Evolutionary conservation across 352 stramenopile species (phyloP).

Genomic region (Pythium myriotylum): DNA sequence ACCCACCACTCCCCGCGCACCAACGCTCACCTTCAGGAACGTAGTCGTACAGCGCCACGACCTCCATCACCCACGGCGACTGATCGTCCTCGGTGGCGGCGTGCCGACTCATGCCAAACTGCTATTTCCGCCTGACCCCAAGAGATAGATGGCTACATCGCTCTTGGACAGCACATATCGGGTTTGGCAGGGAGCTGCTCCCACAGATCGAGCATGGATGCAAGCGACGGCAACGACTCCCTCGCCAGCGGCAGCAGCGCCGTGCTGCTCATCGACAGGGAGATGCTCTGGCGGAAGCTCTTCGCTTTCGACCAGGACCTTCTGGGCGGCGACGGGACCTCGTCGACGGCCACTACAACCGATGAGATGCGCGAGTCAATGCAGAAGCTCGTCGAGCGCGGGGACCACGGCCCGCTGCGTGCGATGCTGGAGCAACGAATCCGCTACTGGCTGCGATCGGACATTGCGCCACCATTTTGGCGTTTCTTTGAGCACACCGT

Average conservation of each 20-base stretch:
- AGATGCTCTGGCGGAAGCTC: slow-evolving; percentile 71
- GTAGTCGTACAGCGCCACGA: slow-evolving; percentile 62
- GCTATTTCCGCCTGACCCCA: slow-evolving; percentile 4
- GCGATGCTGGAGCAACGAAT: slow-evolving; percentile 65
- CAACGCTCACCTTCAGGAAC: slow-evolving; percentile 51
- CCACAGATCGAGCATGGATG: background rate
- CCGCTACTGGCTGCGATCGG: slow-evolving; percentile 62
- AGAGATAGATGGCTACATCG: slow-evolving; percentile 8
- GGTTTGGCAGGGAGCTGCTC: slow-evolving; percentile 6
- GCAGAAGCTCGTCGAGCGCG: slow-evolving; percentile 36
- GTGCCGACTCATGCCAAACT: too few species aligned
- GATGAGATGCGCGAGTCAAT: slow-evolving; percentile 34
- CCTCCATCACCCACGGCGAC: slow-evolving; percentile 43
- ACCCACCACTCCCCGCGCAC: background rate
- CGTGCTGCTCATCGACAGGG: slow-evolving; percentile 57
- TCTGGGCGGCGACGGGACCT: background rate
- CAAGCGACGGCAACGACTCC: background rate
- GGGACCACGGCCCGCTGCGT: slow-evolving; percentile 46
- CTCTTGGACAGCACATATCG: background rate
- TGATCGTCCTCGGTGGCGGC: background rate
- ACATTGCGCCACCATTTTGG: slow-evolving; percentile 70
- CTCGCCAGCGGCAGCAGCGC: slow-evolving; percentile 18
- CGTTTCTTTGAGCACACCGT: slow-evolving; percentile 48
- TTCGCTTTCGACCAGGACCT: slow-evolving; percentile 55
- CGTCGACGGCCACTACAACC: slow-evolving; percentile 4